Base-by-base conservation (phyloP, 352 stramenopile genomes). In the Pythium sukuiense region DNA sequence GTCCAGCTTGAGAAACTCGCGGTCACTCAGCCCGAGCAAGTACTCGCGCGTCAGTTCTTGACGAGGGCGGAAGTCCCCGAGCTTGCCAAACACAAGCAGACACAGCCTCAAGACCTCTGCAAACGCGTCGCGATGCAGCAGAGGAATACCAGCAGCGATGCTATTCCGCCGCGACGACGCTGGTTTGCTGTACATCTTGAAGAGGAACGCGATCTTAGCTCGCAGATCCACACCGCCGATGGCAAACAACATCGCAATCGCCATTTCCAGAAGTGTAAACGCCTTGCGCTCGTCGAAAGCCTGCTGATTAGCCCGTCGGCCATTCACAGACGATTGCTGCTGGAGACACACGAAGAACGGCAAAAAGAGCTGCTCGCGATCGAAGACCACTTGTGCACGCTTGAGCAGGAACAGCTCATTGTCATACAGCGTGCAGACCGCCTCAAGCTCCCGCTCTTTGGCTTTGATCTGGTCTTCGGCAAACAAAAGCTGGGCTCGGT, bases 171-270 rank as follows among this genome's bases (percentile, higher is more conserved):
- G 49, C 50, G 26, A 33, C 0, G 65, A 64, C 14, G 59, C 65
- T 29, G n/a, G 65, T 24, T 59, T 67, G 37, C 54, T 66, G 56
- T 93, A 97, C 45, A 96, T 76, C 2, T 79, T 55, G 59, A 96
- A 92, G 1, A 96, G 29, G 46, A 96, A 92, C 11, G 69, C 70
- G 24, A 96, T 77, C 61, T 94, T 96, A 24, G 82, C 76, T 5
- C 63, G 60, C 13, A 97, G 33, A 6, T 65, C 59, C 33, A 80
- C 80, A 6, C 52, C 73, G 11, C 75, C 76, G 32, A 83, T 30
- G 1, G 88, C 80, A 24, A 95, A 37, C 1, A 97, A 59, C 24
- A 95, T 39, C 0, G 78, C 70, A 2, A 82, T 54, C 1, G 79
- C 69, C 16, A 90, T 64, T 2, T 87, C 76, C 56, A 89, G 37